These are phyloP conservation scores for Miscanthus sacchariflorus DNA, from an alignment of 202 grass and related monocot genomes.

Conservation along the genomic window DNA sequence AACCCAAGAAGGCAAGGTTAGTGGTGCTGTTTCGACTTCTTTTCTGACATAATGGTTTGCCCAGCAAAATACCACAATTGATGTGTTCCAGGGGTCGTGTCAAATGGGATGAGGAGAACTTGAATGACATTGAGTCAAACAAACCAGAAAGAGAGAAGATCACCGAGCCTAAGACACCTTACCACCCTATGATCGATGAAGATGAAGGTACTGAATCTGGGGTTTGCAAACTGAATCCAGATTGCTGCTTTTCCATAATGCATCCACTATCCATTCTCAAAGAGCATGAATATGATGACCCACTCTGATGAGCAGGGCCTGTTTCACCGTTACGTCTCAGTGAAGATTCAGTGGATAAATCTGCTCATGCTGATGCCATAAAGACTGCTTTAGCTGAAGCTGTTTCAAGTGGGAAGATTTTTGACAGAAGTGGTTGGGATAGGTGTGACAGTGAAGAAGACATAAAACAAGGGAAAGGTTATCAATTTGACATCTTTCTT, in stretches of 20 bases:
- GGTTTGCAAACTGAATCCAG: background rate
- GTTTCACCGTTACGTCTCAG: conserved; percentile 51
- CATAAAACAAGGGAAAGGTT: conserved; percentile 61
- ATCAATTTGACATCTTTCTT: conserved; percentile 4
- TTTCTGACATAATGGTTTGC: background rate
- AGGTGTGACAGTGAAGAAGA: conserved; percentile 45
- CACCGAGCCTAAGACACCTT: conserved; percentile 71
- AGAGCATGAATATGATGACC: conserved; percentile 3
- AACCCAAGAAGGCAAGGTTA: conserved; percentile 41
- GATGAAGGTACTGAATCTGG: conserved; percentile 46
- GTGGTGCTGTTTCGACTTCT: background rate
- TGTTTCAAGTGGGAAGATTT: conserved; percentile 59
- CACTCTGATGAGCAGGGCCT: conserved; percentile 40
- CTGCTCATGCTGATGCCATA: conserved; percentile 52
- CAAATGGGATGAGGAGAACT: conserved; percentile 72
- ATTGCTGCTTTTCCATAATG: background rate
- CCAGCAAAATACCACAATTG: background rate
- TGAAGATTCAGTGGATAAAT: conserved; percentile 59
- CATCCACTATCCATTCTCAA: background rate
- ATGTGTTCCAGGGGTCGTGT: conserved; percentile 45
- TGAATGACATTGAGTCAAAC: conserved; percentile 66
- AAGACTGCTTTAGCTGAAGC: conserved; percentile 55
- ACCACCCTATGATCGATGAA: conserved; percentile 59
- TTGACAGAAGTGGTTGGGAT: conserved; percentile 44
- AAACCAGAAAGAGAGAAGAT: conserved; percentile 73